Evolutionary conservation across 1,139 yeast species (phyloP), one percentile per base, ranked within the genome.

Genomic region (Candida sp.): DNA sequence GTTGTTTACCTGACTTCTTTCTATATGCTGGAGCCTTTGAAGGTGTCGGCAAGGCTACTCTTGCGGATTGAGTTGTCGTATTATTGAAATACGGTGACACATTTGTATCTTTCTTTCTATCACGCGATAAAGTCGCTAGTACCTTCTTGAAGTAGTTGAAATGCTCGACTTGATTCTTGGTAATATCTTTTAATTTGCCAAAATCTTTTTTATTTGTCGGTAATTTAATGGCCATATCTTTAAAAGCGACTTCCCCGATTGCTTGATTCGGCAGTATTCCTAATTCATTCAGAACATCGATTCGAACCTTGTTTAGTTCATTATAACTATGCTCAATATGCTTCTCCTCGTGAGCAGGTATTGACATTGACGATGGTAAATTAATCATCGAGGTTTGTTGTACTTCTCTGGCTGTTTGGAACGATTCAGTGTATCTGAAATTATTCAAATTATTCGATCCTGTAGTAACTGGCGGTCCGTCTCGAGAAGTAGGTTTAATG

Each of bases 151-250:
- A 82, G 49, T 67, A 63, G 33, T 62, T 61, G 54, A 75, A 84
- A 50, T 72, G 69, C 4, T 61, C 67, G 21, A 58, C 53, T 45
- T 79, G 81, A 8, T 61, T 69, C 34, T 61, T 61, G 11, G 61
- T 59, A 15, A 77, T 63, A 8, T 70, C 79, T 2, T 61, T 60
- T 29, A 81, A 55, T 40, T 61, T 63, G 5, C 67, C 60, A 57
- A 73, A 84, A 40, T 77, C 87, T n/a, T 57, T 60, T 44, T 75
- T 75, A 12, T 73, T 74, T 1, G 73, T 68, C 0, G 91, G 91
- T 30, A 84, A 60, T 37, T 64, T 65, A 19, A 61, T 56, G 0
- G 87, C 82, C 75, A 84, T 73, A 42, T 79, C 81, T 49, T 71
- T 73, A 41, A 84, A 56, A 0, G 82, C 65, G 0, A 59, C 61